A percentile compares a stretch with the other conserved stretches of the same genome.
Conservation (phyloP, 169 alveolate genomes). For the Babesia bigemina region DNA sequence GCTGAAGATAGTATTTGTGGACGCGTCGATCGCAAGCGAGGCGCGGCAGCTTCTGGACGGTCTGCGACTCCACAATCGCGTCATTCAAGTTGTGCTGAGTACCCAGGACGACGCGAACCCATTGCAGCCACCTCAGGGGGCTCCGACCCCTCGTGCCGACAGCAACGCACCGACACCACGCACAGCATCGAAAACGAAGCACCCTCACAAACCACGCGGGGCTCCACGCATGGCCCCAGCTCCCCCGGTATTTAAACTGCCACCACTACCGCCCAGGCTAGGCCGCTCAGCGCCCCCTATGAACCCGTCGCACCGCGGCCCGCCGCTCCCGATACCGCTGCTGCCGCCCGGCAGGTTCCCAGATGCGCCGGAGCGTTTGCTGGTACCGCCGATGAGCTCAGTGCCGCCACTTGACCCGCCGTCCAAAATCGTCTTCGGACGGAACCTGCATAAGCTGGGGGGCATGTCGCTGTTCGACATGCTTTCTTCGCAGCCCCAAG, state of each 20-base stretch:
- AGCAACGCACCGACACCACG: neutral
- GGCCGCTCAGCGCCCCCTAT: conserved; percentile 4
- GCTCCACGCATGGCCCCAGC: neutral
- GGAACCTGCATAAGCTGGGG: conserved; percentile 31
- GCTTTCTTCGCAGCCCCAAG: conserved; percentile 1
- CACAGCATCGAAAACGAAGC: neutral
- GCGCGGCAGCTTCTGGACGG: conserved; percentile 48
- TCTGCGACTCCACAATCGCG: conserved; percentile 52
- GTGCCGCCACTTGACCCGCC: neutral
- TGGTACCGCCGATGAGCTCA: neutral
- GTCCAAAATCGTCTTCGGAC: conserved; percentile 12
- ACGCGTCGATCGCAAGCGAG: conserved; percentile 42
- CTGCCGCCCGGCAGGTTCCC: conserved; percentile 13
- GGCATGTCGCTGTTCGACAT: conserved; percentile 42
- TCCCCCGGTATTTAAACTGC: conserved; percentile 14
- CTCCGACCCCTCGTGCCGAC: neutral
- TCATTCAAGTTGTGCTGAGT: conserved; percentile 50
- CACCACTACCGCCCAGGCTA: conserved; percentile 24
- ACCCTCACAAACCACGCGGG: neutral
- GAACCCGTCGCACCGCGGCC: neutral
- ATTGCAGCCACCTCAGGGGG: neutral
- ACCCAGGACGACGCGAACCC: conserved; percentile 9
- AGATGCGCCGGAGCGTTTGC: neutral
- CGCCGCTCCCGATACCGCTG: conserved; percentile 2
- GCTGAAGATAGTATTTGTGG: conserved; percentile 47